Conservation (phyloP, 2,329 filamentous ascomycete species). For the Colletotrichum destructivum region DNA sequence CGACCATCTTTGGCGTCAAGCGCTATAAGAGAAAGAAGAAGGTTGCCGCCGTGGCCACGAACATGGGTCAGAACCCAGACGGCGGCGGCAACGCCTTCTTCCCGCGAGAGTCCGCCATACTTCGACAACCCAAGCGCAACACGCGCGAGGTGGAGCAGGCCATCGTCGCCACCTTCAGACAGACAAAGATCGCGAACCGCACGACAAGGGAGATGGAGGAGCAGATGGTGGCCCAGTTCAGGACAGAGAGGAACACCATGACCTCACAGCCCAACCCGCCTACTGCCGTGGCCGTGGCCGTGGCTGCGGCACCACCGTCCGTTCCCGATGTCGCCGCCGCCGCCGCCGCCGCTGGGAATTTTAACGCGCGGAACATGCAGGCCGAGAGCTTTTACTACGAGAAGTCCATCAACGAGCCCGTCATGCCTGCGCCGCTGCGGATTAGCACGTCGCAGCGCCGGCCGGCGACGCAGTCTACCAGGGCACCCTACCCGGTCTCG, state of each 20-base stretch:
- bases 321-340: background rate
- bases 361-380: background rate
- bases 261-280: background rate
- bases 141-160: conserved; percentile 30
- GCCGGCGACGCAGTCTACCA: background rate
- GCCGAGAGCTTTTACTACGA: conserved; percentile 38
- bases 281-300: too few relatives aligned
- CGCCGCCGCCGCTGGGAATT: background rate
- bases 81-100: background rate
- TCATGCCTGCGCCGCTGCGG: conserved; percentile 21
- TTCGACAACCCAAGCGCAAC: conserved; percentile 19
- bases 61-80: conserved; percentile 27
- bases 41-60: conserved; percentile 25
- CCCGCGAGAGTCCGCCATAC: conserved; percentile 20
- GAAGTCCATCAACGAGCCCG: conserved; percentile 25
- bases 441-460: background rate
- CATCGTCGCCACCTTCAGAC: conserved; percentile 30
- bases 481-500: conserved; percentile 25
- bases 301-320: background rate
- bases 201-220: conserved; percentile 36
- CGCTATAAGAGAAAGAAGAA: conserved; percentile 32
- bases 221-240: conserved; percentile 35
- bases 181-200: conserved; percentile 31
- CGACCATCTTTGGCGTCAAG: conserved; percentile 23
- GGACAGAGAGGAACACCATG: background rate